Base-by-base conservation (phyloP, 371 early-diverging fungal genomes). In the Blakeslea trispora region DNA sequence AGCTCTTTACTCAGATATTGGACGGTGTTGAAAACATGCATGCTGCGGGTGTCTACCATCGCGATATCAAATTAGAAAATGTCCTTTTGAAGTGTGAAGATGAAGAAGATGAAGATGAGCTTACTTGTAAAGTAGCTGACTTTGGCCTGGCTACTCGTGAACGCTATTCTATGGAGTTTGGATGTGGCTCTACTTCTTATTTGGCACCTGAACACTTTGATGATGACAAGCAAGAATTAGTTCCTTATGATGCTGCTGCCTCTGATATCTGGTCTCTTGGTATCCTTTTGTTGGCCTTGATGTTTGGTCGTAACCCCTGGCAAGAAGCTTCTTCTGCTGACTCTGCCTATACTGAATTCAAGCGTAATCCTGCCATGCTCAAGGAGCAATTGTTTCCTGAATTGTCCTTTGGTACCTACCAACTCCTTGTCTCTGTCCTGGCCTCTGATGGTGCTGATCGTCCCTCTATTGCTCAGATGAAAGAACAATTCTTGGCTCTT, bases 301-400 rank as follows among this genome's bases (percentile, higher is more conserved):
- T 87, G 24, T 84, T 84, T 71, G 90, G 89, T 24, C 83, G 89
- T 50, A 91, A 92, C 63, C 93, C 91, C 2, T 92, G 93, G 93
- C 79, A 85, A 63, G 81, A 82, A 40, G 85, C 87, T 5, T 71
- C 75, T 18, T 60, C 71, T 18, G 47, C 63, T 34, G 87, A 87
- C 52, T 55, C 66, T 8, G 77, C 79, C 17, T 87, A 77, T 66
- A 61, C 74, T 11, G 81, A 77, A 45, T 87, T 72, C 61, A 71
- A 62, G 22, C 61, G 72, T 18, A 64, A 81, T 35, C 74, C 82
- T 15, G 40, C 57, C 39, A 71, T 79, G n/a, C 63, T 81, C 34
- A 68, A 69, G 56, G 11, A 52, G 8, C 53, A 61, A 34, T 66
- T 84, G 45, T 82, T 83, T 49, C 82, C 82, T 2, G 41, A 54